Conservation (phyloP, 2,329 filamentous ascomycete species). For the Fusarium transvaalense region DNA sequence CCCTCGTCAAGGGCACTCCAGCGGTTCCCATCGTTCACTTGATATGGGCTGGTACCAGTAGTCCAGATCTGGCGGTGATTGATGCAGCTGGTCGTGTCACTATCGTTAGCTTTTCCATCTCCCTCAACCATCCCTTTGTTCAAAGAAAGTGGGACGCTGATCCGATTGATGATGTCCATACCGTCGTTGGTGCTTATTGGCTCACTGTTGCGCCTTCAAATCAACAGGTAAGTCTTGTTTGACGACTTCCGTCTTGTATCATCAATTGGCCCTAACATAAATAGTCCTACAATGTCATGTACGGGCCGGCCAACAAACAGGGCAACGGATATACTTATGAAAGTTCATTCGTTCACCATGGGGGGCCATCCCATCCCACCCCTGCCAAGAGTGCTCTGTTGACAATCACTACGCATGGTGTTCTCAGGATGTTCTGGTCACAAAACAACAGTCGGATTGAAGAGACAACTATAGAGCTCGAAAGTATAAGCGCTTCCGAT, state of each 20-base stretch:
- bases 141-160: slow-evolving; percentile 75
- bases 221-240: slow-evolving; percentile 52
- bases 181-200: slow-evolving; percentile 89
- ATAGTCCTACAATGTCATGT: slow-evolving; percentile 59
- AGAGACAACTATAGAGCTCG: slow-evolving; percentile 79
- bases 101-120: slow-evolving; percentile 77
- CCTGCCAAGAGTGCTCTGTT: slow-evolving; percentile 79
- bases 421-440: slow-evolving; percentile 81
- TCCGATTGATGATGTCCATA: slow-evolving; percentile 77
- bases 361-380: slow-evolving; percentile 80
- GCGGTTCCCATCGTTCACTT: slow-evolving; percentile 81
- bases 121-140: slow-evolving; percentile 77
- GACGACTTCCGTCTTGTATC: not conserved
- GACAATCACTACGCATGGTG: slow-evolving; percentile 79
- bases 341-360: slow-evolving; percentile 72
- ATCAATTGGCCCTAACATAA: slow-evolving; percentile 1
- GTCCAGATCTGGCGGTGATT: slow-evolving; percentile 84
- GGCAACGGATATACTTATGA: slow-evolving; percentile 76
- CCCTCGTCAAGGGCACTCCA: slow-evolving; percentile 71
- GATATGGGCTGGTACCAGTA: slow-evolving; percentile 79
- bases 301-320: slow-evolving; percentile 74
- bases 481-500: slow-evolving; percentile 77
- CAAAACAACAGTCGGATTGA: slow-evolving; percentile 79
- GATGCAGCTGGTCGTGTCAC: slow-evolving; percentile 83
- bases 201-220: slow-evolving; percentile 69